A percentile compares a stretch with the other conserved stretches of the same genome.
phyloP scores from a whole-genome alignment of 2,329 filamentous ascomycete species.

The Akanthomyces muscarius region DNA sequence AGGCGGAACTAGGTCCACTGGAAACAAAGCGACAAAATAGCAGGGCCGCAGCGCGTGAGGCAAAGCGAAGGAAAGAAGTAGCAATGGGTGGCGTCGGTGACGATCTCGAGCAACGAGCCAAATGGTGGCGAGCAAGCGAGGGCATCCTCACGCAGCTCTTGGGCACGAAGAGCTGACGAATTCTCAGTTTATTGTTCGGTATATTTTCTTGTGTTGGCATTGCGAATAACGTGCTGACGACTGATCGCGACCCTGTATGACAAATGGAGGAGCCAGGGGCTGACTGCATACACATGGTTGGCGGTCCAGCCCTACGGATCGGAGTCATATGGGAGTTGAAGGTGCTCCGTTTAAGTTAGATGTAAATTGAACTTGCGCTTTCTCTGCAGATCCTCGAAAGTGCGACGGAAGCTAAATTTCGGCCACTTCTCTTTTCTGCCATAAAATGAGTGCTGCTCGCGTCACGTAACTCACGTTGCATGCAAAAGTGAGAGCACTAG shows the following conservation, averaged over 20 bases:
- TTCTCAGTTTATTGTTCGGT: neutral
- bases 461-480: neutral
- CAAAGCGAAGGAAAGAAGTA: constrained; percentile 62
- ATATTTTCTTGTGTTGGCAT: neutral
- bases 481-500: neutral
- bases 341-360: neutral
- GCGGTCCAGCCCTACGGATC: constrained; percentile 1
- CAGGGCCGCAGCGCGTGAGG: constrained; percentile 65
- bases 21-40: constrained; percentile 64
- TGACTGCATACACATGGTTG: neutral
- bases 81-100: constrained; percentile 63
- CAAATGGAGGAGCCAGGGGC: neutral
- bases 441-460: neutral
- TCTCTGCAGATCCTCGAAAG: neutral
- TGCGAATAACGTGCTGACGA: neutral
- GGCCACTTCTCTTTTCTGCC: neutral
- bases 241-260: neutral
- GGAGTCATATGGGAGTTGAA: neutral
- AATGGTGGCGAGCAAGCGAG: constrained; percentile 72
- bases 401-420: neutral
- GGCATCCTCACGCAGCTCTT: constrained; percentile 58
- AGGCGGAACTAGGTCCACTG: constrained; percentile 63
- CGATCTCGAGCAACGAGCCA: constrained; percentile 69
- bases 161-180: constrained; percentile 47
- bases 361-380: neutral